These are phyloP conservation scores for Eimeria sp. DNA, from an alignment of 169 alveolate species.

Conservation along the genomic window DNA sequence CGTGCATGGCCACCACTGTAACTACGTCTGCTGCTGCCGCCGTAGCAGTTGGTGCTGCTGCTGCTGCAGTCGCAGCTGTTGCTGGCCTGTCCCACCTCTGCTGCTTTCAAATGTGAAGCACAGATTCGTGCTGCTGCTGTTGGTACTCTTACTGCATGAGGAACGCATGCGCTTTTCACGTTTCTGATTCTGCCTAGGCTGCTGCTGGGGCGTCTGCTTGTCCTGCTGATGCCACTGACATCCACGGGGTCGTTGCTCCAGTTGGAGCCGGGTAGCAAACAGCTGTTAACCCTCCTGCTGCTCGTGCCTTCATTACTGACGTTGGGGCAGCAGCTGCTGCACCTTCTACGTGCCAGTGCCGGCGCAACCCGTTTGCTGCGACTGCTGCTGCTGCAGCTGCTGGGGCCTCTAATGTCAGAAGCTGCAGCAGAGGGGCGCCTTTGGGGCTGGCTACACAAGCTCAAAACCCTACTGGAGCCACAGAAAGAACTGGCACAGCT, in stretches of 20 bases:
- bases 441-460: slow-evolving; percentile 38
- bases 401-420: neutral
- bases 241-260: neutral
- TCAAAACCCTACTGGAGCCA: slow-evolving; percentile 41
- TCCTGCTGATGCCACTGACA: slow-evolving; percentile 14
- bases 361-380: neutral
- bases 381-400: slow-evolving; percentile 29
- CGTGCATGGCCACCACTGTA: slow-evolving; percentile 1
- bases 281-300: slow-evolving; percentile 49
- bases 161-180: neutral
- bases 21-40: slow-evolving; percentile 59
- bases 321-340: slow-evolving; percentile 42
- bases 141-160: slow-evolving; percentile 33
- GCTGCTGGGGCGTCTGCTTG: slow-evolving; percentile 39
- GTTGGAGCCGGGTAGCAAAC: neutral
- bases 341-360: neutral
- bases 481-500: slow-evolving; percentile 21
- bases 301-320: slow-evolving; percentile 28
- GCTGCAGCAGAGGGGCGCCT: neutral
- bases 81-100: neutral
- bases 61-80: slow-evolving; percentile 3
- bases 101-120: neutral
- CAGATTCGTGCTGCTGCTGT: neutral
- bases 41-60: slow-evolving; percentile 9
- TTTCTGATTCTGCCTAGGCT: slow-evolving; percentile 35